Evolutionary conservation across 2,329 filamentous ascomycete species (phyloP).

Genomic region (Penicillium olsonii): DNA sequence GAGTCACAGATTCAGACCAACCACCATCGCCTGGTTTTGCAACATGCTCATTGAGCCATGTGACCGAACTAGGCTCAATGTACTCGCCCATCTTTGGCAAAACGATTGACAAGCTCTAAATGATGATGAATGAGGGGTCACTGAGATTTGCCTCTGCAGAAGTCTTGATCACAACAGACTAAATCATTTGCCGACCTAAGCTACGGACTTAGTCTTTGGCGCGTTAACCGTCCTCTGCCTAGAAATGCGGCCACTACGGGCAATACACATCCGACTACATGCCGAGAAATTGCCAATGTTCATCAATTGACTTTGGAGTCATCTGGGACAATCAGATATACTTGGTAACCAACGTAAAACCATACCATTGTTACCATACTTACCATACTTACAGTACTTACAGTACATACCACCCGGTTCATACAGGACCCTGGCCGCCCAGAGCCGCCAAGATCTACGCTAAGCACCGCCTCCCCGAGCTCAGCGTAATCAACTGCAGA

Average conservation of each 20-base stretch:
- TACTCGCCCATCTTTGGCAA: constrained; percentile 1
- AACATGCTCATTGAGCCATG: background rate
- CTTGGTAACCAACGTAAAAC: background rate
- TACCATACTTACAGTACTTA: background rate
- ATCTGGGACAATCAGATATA: background rate
- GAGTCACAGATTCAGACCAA: background rate
- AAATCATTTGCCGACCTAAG: constrained; percentile 1
- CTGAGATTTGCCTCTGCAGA: background rate
- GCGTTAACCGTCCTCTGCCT: background rate
- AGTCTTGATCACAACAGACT: background rate
- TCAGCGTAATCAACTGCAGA: background rate
- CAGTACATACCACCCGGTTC: background rate
- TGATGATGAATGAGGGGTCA: background rate
- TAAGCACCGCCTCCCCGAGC: constrained; percentile 1
- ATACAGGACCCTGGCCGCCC: background rate
- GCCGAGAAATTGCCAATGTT: background rate
- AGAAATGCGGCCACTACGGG: background rate
- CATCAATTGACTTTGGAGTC: background rate
- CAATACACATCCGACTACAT: background rate
- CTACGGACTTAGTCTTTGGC: background rate
- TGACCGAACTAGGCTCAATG: background rate
- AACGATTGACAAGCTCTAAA: background rate
- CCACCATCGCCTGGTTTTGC: background rate
- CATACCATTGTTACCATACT: no score
- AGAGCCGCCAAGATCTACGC: background rate